Conservation (phyloP, 768 basidiomycete species). For the Rickenella mellea region DNA sequence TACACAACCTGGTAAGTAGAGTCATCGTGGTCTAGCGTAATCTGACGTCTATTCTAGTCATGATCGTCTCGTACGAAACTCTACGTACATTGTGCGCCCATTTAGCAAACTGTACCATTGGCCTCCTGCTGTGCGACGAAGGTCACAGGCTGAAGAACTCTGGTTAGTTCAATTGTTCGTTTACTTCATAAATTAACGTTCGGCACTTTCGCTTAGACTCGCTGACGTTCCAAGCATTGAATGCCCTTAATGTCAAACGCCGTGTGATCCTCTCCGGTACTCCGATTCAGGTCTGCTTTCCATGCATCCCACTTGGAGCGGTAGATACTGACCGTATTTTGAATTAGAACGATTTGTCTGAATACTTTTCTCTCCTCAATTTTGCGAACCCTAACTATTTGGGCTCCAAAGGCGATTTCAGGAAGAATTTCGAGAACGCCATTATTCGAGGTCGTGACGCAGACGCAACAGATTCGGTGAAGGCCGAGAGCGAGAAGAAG, state of each 20-base stretch:
- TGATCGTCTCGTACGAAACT: slow-evolving; percentile 98
- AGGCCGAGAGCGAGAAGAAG: slow-evolving; percentile 80
- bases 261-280: slow-evolving; percentile 93
- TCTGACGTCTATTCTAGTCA: slow-evolving; percentile 42
- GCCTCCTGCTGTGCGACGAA: slow-evolving; percentile 92
- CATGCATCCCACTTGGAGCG: slow-evolving; percentile 1
- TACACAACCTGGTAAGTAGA: slow-evolving; percentile 70
- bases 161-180: slow-evolving; percentile 34
- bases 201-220: slow-evolving; percentile 45
- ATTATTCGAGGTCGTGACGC: slow-evolving; percentile 90
- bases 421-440: slow-evolving; percentile 89
- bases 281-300: slow-evolving; percentile 62
- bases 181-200: slow-evolving; percentile 2
- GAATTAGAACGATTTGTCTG: slow-evolving; percentile 80
- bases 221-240: slow-evolving; percentile 78
- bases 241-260: slow-evolving; percentile 73
- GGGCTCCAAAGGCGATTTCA: slow-evolving; percentile 82
- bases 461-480: slow-evolving; percentile 68
- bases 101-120: slow-evolving; percentile 73
- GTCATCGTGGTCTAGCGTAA: slow-evolving; percentile 1
- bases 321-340: neutral
- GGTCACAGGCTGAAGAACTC: slow-evolving; percentile 96
- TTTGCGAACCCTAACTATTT: slow-evolving; percentile 90
- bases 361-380: slow-evolving; percentile 88
- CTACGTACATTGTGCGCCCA: slow-evolving; percentile 72